Base-by-base conservation (phyloP, 208 protist genomes). In the Crithidia sp. region DNA sequence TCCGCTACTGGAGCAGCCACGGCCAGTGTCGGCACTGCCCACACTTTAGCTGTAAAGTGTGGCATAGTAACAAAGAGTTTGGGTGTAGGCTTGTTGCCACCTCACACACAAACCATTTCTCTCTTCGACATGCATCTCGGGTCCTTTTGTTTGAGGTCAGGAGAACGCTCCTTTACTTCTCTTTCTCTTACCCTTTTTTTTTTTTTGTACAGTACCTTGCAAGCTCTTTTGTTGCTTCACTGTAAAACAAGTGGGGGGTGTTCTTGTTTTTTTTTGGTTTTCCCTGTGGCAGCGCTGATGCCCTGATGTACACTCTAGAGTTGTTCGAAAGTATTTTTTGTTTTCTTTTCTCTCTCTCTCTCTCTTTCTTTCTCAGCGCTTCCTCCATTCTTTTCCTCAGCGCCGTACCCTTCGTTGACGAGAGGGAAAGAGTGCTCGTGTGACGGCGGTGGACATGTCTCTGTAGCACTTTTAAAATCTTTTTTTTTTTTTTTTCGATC, bases 1-100 rank as follows among this genome's bases (percentile, higher is more conserved):
- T 36, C 56, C 80, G 39, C 41, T 85, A 12, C 59, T 88, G 19
- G 76, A 82, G 2, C 43, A 61, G 6, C 66, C 9, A 7, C 45
- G 45, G 9, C 45, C 57, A 43, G 16, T 49, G 5, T 66, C 52
- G 14, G 53, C 63, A 7, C 54, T 65, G 6, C 65, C 66, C 8
- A 37, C 54, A 4, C 36, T 63, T 17, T 68, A 54, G 19, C 43
- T 13, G 8, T 8, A 55, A 55, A 12, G 50, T 17, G 50, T 7
- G 16, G 16, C n/a, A 55, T 28, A 28, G 28, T 28, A 28, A 28
- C 28, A 28, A 28, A 0, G 28, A 28, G 28, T 28, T 44, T 56
- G 41, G 47, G 44, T 67, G 62, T 67, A 67, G 36, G 45, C 47
- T 56, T 17, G 12, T 7, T 14, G 12, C 7, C 7, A 49, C 9